Base-by-base conservation (phyloP, 2,329 filamentous ascomycete species). In the Microsporum canis region DNA sequence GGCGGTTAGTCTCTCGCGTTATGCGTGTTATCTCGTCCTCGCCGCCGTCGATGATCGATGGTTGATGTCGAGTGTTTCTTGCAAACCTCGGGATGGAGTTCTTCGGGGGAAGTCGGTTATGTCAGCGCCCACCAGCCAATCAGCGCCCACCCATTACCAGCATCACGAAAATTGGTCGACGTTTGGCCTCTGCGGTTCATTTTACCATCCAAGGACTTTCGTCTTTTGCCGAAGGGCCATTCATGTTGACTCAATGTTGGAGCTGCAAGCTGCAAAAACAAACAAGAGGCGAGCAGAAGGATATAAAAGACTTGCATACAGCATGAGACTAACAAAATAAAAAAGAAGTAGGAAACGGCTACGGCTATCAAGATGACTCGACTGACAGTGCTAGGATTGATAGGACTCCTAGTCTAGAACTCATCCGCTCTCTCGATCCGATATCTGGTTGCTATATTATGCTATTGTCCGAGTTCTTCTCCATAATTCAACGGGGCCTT, bases 71-170 rank as follows among this genome's bases (percentile, higher is more conserved):
- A 38, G 33, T n/a, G 10, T 39, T 59, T 57, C 61, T 58, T 57
- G 61, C 39, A 61, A 23, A 61, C 63, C 57, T 63, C 63, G 64
- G 60, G 60, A 60, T 31, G 49, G 27, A 56, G 12, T 43, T 43
- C 38, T 56, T 62, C 62, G 62, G 62, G 58, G 43, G 41, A 61
- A 61, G 56, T 38, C 61, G 62, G 62, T 65, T 66, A 65, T 63
- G 64, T 66, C 63, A 66, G 63, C 63, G 1, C 8, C 12, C 29
- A 2, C 17, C 57, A 36, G 33, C 64, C 64, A 66, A 66, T 66
- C 63, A 63, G n/a, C 31, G 51, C 5, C 23, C 56, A 3, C 10
- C 36, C 43, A 66, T 66, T 66, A 66, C 63, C 57, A 59, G 34
- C 38, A 53, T 7, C 49, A 53, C 49, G 49, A 53, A 53, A 53